A percentile compares a stretch with the other conserved stretches of the same genome.
Evolutionary conservation across 1,284 basidiomycete genomes (phyloP).

Genomic region (Boletus hoseneyae): DNA sequence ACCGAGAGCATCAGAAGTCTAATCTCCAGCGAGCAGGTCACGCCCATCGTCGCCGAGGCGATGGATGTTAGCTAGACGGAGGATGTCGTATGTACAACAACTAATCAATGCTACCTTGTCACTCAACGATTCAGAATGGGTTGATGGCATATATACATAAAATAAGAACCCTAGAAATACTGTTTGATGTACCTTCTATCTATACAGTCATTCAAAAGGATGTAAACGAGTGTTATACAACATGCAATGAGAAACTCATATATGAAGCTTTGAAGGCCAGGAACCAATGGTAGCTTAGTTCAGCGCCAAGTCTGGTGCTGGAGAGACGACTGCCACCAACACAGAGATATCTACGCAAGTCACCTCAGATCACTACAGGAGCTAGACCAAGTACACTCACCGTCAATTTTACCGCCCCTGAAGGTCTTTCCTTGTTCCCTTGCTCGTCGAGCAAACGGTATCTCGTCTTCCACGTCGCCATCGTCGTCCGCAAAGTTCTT

Average conservation of each 20-base stretch:
- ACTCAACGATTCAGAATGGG: neutral
- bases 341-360: slow-evolving; percentile 59
- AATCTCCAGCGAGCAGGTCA: slow-evolving; percentile 70
- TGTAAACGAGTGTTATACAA: slow-evolving; percentile 23
- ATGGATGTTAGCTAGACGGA: slow-evolving; percentile 66
- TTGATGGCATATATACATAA: slow-evolving; percentile 12
- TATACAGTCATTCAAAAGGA: slow-evolving; percentile 23
- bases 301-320: slow-evolving; percentile 31
- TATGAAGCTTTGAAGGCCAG: slow-evolving; percentile 5
- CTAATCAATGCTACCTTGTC: neutral
- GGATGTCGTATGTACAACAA: slow-evolving; percentile 2
- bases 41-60: slow-evolving; percentile 51
- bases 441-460: slow-evolving; percentile 68
- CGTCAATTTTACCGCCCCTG: slow-evolving; percentile 73
- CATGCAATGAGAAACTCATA: slow-evolving; percentile 11
- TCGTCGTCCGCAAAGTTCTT: slow-evolving; percentile 20
- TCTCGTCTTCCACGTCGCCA: slow-evolving; percentile 44
- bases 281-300: slow-evolving; percentile 7
- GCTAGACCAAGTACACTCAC: slow-evolving; percentile 38
- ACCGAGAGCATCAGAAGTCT: slow-evolving; percentile 73
- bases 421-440: slow-evolving; percentile 60
- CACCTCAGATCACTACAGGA: slow-evolving; percentile 2
- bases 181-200: slow-evolving; percentile 26
- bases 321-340: slow-evolving; percentile 57
- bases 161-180: slow-evolving; percentile 7